Evolutionary conservation across 257 asterid species (phyloP).

Genomic region (Asclepias syriaca): DNA sequence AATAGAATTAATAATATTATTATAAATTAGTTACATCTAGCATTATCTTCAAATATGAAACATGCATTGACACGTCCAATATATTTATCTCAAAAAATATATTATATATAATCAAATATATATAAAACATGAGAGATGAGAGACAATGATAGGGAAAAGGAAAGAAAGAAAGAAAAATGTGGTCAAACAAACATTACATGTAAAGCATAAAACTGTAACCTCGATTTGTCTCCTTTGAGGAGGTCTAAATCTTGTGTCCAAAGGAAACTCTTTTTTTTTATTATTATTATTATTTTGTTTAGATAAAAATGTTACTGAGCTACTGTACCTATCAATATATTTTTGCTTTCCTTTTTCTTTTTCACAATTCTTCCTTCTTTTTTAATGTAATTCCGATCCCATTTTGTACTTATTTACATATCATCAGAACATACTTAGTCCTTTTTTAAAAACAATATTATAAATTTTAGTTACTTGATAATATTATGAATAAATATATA

Average conservation of each 20-base stretch:
- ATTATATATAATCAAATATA: too few species aligned
- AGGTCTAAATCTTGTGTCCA: conserved; percentile 36
- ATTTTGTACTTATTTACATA: not conserved
- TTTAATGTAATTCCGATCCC: conserved; percentile 8
- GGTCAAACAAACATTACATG: conserved; percentile 36
- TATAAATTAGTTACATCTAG: too few species aligned
- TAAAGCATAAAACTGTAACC: conserved; percentile 45
- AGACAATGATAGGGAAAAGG: not conserved
- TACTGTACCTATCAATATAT: conserved; percentile 8
- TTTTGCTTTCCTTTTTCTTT: not conserved
- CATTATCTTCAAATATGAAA: too few species aligned
- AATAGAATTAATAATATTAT: too few species aligned
- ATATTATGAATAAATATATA: too few species aligned
- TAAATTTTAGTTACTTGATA: too few species aligned
- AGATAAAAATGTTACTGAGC: not conserved
- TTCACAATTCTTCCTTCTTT: conserved; percentile 2
- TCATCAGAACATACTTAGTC: too few species aligned
- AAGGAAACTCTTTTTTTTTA: conserved; percentile 30
- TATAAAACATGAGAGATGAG: not conserved
- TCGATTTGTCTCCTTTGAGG: conserved; percentile 45
- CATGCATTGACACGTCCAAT: too few species aligned
- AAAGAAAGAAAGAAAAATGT: conserved; percentile 13
- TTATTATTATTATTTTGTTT: too few species aligned
- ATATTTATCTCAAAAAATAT: too few species aligned
- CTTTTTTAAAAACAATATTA: too few species aligned